Base-by-base conservation (phyloP, 1,284 basidiomycete genomes). In the Rhodotorula sp. region DNA sequence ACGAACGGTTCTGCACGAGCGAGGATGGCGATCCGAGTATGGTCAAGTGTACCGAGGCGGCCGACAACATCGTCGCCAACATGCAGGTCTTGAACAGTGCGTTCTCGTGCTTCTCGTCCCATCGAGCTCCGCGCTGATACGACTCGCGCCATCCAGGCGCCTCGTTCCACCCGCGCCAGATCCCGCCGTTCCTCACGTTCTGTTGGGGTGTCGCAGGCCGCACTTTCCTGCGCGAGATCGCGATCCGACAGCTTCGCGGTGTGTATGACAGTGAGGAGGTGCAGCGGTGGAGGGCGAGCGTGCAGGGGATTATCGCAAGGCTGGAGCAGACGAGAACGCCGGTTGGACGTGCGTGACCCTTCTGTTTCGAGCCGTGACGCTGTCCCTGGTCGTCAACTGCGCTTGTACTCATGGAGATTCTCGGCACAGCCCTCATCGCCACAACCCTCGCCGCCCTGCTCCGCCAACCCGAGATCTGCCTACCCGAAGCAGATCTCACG, bases 1-100 rank as follows among this genome's bases (percentile, higher is more conserved):
- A 76, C 58, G 75, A 76, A 64, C 62, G 67, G 2, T 75, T 75
- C 54, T 65, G 59, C 56, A 67, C 59, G 36, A 36, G 53, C 39
- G 55, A 51, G 11, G 71, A 67, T 8, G 66, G 62, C 29, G 71
- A 72, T 47, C 58, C 69, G 30, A 66, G 70, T 29, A 72, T 70
- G 73, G 29, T 51, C 32, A 63, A 67, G 46, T 74, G 74, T 44
- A 34, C 71, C 30, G 66, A 66, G 19, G 72, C 70, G 22, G 73
- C 73, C 24, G 39, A 67, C 19, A 64, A 52, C 22, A 73, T 76
- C 30, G 53, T 76, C 20, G 58, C 66, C n/a, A 70, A 62, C 48
- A 71, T 74, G 47, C 67, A 70, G 55, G 62, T 64, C 15, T 57
- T 76, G 29, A 72, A 66, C 60, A 66, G 68, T 66, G 30, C 30